Percentiles rank a stretch among this genome's conserved stretches.
These are phyloP conservation scores for Xylariomycetidae sp. DNA, from an alignment of 2,329 filamentous ascomycete genomes.

Conservation along the genomic window DNA sequence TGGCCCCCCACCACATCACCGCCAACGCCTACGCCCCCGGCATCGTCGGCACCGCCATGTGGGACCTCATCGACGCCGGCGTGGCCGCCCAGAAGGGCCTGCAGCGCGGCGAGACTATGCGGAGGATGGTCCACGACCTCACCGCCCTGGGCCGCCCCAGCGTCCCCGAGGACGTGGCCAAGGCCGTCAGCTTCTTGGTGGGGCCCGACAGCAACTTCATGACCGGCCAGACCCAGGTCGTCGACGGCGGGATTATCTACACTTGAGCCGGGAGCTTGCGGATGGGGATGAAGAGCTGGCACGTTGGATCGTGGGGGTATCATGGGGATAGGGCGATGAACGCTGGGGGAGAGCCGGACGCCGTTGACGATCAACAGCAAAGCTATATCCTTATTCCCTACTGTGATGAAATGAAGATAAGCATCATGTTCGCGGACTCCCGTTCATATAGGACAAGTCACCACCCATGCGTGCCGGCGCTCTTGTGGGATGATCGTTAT, in stretches of 20 bases:
- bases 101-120: slow-evolving; percentile 47
- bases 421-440: too few relatives aligned
- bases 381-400: too few relatives aligned
- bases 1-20: slow-evolving; percentile 58
- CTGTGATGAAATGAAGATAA: too few relatives aligned
- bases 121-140: slow-evolving; percentile 45
- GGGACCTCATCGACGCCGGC: slow-evolving; percentile 60
- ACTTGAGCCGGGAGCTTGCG: slow-evolving; percentile 5
- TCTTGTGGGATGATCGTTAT: too few relatives aligned
- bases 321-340: too few relatives aligned
- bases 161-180: slow-evolving; percentile 57
- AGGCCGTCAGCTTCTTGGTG: slow-evolving; percentile 55
- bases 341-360: too few relatives aligned
- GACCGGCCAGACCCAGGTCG: slow-evolving; percentile 59
- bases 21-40: slow-evolving; percentile 63
- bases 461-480: too few relatives aligned
- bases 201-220: slow-evolving; percentile 56
- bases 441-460: too few relatives aligned
- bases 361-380: too few relatives aligned
- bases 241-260: slow-evolving; percentile 48
- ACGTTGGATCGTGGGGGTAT: too few relatives aligned
- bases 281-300: too few relatives aligned
- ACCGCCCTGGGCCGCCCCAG: slow-evolving; percentile 53
- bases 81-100: slow-evolving; percentile 45
- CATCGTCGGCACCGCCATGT: slow-evolving; percentile 62